phyloP scores from a whole-genome alignment of 2,329 filamentous ascomycete genomes.

The Aspergillus quadricinctus region DNA sequence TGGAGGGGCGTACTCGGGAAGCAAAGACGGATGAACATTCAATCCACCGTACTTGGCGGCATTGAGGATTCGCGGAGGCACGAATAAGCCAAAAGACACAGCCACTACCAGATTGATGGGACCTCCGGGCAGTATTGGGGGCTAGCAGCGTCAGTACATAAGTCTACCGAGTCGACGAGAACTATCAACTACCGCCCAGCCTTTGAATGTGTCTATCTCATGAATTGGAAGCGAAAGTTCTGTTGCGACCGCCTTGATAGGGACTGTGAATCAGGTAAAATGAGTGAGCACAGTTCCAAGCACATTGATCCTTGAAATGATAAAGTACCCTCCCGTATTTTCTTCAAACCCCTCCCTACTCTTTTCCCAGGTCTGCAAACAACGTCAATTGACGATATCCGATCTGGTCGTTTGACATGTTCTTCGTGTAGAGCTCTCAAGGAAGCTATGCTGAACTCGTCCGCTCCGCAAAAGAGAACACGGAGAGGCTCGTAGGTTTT shows the following conservation, averaged over 20 bases:
- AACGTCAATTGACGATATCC: slow-evolving; percentile 77
- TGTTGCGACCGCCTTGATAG: slow-evolving; percentile 63
- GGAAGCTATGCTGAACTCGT: slow-evolving; percentile 79
- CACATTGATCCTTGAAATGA: neutral
- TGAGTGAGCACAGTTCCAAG: slow-evolving; percentile 2
- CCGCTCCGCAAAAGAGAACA: slow-evolving; percentile 92
- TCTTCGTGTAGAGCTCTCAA: slow-evolving; percentile 65
- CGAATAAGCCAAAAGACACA: slow-evolving; percentile 89
- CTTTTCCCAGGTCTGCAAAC: slow-evolving; percentile 74
- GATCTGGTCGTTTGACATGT: slow-evolving; percentile 46
- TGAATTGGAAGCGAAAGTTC: slow-evolving; percentile 64
- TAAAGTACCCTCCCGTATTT: slow-evolving; percentile 58
- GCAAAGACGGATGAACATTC: slow-evolving; percentile 87
- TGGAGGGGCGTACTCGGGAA: slow-evolving; percentile 63
- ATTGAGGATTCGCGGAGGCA: slow-evolving; percentile 70
- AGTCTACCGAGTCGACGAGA: neutral
- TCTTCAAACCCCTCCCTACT: slow-evolving; percentile 70
- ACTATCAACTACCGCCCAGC: slow-evolving; percentile 62
- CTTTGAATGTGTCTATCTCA: slow-evolving; percentile 74
- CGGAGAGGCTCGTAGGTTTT: slow-evolving; percentile 56
- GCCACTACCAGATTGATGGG: slow-evolving; percentile 76
- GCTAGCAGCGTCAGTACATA: slow-evolving; percentile 37
- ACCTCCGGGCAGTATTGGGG: slow-evolving; percentile 45
- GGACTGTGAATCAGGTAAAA: slow-evolving; percentile 51
- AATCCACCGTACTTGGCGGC: slow-evolving; percentile 75